Base-by-base conservation (phyloP, 208 protist genomes). In the Sergeia podlipaevii region DNA sequence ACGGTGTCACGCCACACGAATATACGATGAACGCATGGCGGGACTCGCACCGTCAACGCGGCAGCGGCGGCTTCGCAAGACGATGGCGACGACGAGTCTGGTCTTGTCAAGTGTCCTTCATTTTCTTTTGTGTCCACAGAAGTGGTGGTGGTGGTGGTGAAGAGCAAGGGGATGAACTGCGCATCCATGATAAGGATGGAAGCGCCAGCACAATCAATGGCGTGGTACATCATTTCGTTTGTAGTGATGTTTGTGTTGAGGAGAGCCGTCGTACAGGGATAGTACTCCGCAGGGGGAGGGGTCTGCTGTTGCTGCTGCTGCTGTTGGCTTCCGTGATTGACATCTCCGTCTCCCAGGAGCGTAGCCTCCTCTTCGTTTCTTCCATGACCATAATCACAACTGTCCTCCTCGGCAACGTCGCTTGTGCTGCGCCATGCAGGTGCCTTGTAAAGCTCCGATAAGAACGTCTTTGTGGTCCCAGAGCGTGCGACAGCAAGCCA, bases 241-340 rank as follows among this genome's bases (percentile, higher is more conserved):
- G 60, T 87, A 4, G 57, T 42, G 28, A 87, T 49, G 41, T 82
- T 82, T 0, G 79, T 87, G 70, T 87, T 82, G 43, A 87, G 52
- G 18, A 87, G 70, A 8, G 79, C 79, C 15, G 67, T 66, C 20
- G 65, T 58, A 48, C 79, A 87, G 10, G 69, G 65, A 20, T 66
- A 68, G 51, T 85, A 85, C 26, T 37, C 56, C 20, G 34, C 30
- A 36, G 36, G 18, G 41, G 13, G 39, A 20, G 10, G 52, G n/a
- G n/a, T n/a, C n/a, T 29, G 45, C 39, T 60, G 36, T 21, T 52
- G 44, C 10, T 56, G 34, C 27, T 59, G 60, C 53, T 60, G 33
- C 10, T 4, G 15, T 24, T 3, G 21, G n/a, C 33, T 10, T 11
- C 5, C n/a, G n/a, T n/a, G n/a, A n/a, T n/a, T n/a, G n/a, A n/a